A percentile compares a stretch with the other conserved stretches of the same genome.
Conservation (phyloP, 495 filamentous ascomycete species). For the Neurospora pannonica region DNA sequence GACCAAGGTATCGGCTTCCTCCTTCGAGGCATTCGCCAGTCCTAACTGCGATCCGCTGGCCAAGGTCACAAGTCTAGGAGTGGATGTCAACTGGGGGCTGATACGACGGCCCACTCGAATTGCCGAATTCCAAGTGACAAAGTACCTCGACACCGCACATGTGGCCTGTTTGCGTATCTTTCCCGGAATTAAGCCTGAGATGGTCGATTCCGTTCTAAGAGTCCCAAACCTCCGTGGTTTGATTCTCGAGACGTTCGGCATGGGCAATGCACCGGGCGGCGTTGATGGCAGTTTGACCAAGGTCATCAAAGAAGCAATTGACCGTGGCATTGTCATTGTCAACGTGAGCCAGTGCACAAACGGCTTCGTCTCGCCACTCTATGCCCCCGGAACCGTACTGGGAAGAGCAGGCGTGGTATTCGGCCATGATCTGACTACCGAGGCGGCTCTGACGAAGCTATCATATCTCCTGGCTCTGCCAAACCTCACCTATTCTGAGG, state of each 20-base stretch:
- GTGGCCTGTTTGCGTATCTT: conserved; percentile 93
- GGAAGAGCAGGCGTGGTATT: conserved; percentile 87
- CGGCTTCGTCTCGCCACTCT: conserved; percentile 82
- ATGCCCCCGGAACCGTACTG: conserved; percentile 81
- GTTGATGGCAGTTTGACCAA: conserved; percentile 75
- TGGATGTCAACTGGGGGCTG: conserved; percentile 75
- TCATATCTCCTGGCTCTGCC: conserved; percentile 74
- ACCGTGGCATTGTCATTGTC: conserved; percentile 77
- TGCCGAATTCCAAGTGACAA: conserved; percentile 66
- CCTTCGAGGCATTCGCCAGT: conserved; percentile 78
- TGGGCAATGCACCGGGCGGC: conserved; percentile 84
- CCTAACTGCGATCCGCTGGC: conserved; percentile 79
- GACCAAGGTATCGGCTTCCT: conserved; percentile 80
- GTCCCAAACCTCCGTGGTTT: conserved; percentile 73
- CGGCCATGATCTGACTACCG: conserved; percentile 86
- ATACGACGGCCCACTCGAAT: conserved; percentile 67
- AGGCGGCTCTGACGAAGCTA: conserved; percentile 89
- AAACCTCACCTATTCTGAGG: conserved; percentile 48
- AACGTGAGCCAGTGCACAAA: conserved; percentile 89
- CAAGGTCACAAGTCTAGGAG: conserved; percentile 67
- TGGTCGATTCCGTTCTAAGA: conserved; percentile 81
- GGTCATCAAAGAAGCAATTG: conserved; percentile 67
- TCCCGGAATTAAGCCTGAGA: conserved; percentile 88
- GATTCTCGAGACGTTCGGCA: conserved; percentile 90
- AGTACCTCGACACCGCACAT: conserved; percentile 72